Evolutionary conservation across 2,329 filamentous ascomycete species (phyloP), one percentile per base, ranked within the genome.

Genomic region (Fusarium tjaetaba): DNA sequence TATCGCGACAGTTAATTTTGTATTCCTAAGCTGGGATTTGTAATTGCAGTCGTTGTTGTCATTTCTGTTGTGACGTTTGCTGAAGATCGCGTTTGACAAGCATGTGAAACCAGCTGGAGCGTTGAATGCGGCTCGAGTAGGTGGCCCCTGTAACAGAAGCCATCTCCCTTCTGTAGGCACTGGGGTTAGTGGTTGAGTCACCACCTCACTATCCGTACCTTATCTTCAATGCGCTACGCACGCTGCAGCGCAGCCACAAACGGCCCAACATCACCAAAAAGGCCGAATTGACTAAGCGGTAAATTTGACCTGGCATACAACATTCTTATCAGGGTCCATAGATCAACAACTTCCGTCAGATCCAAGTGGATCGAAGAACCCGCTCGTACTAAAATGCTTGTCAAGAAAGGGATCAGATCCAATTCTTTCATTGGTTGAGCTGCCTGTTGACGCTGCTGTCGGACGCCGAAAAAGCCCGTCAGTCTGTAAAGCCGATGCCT

Each of bases 401-500:
- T 62, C 34, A 16, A 34, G 8, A 41, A 36, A 39, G 18, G 38
- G 16, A 26, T 5, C 20, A 56, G 49, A 41, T 51, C 34, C 13
- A 64, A 15, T 56, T n/a, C 41, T 55, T 41, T 28, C 10, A 68
- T 68, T 68, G 48, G 64, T n/a, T 7, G 1, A 7, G 3, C 34
- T 15, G 11, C 14, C 7, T 24, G 5, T 14, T 22, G 18, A n/a
- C 16, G 14, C 5, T 24, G 32, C 11, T 20, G 65, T 69, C 66
- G 66, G 66, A 63, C 65, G 39, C 48, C 42, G 49, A 63, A 42
- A 39, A 69, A 69, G 32, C 18, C 66, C 65, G 66, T 20, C 38
- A 42, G 11, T 28, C 38, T 56, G 28, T 52, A 43, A 61, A 32
- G 43, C 42, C 39, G 15, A 45, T 22, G 28, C 24, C 24, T 42